These are phyloP conservation scores for Cephaloascus fragrans DNA, from an alignment of 805 yeast species.

Conservation along the genomic window DNA sequence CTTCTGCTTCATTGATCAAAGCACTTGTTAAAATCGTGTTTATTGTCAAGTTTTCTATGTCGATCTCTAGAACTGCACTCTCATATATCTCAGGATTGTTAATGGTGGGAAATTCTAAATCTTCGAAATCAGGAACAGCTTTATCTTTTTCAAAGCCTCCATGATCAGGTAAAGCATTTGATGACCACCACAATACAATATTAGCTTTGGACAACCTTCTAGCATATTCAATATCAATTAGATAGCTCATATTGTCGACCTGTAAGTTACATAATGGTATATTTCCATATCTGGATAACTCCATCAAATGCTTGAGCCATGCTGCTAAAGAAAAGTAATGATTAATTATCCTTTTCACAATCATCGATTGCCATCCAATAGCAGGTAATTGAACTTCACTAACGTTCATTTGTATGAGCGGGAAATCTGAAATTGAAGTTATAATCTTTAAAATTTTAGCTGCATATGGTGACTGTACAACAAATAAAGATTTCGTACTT, in stretches of 20 bases:
- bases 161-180: slow-evolving; percentile 66
- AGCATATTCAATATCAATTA: slow-evolving; percentile 84
- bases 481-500: slow-evolving; percentile 53
- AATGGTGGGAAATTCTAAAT: slow-evolving; percentile 56
- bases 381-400: slow-evolving; percentile 58
- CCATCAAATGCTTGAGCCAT: slow-evolving; percentile 59
- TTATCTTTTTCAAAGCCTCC: slow-evolving; percentile 73
- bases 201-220: slow-evolving; percentile 56
- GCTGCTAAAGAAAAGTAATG: slow-evolving; percentile 66
- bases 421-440: slow-evolving; percentile 42
- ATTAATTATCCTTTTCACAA: slow-evolving; percentile 55
- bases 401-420: slow-evolving; percentile 51
- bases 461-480: slow-evolving; percentile 65
- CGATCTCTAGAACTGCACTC: slow-evolving; percentile 69
- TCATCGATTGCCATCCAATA: slow-evolving; percentile 69
- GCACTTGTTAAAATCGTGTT: slow-evolving; percentile 84
- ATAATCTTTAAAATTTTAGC: slow-evolving; percentile 35
- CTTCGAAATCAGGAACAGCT: slow-evolving; percentile 33
- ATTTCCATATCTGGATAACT: slow-evolving; percentile 61
- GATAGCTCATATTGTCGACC: slow-evolving; percentile 64
- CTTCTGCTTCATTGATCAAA: slow-evolving; percentile 79
- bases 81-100: slow-evolving; percentile 74
- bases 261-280: slow-evolving; percentile 83
- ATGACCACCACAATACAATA: slow-evolving; percentile 91
- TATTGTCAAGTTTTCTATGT: slow-evolving; percentile 68